These are phyloP conservation scores for Phytopythium oedochilum DNA, from an alignment of 352 stramenopile genomes.

Conservation along the genomic window DNA sequence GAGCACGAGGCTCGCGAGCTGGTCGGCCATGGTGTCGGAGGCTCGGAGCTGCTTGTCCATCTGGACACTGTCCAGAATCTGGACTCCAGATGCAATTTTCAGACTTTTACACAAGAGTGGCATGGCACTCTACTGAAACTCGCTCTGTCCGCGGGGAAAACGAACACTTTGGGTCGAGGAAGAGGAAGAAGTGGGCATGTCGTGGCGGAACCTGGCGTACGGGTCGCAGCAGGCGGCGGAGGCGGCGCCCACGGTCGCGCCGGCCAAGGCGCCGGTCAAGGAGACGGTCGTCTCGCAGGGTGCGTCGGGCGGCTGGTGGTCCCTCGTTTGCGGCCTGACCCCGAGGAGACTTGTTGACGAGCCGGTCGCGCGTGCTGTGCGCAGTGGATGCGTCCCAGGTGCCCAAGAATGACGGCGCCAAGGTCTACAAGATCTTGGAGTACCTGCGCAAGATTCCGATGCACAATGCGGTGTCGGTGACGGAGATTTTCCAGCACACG, in stretches of 20 bases:
- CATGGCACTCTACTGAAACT: neutral
- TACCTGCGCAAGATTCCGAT: constrained; percentile 79
- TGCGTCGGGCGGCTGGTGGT: constrained; percentile 9
- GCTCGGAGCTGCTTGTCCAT: too few relatives aligned
- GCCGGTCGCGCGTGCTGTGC: too few relatives aligned
- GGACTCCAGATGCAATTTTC: too few relatives aligned
- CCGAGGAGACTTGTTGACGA: too few relatives aligned
- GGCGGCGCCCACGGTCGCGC: constrained; percentile 52
- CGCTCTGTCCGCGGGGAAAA: too few relatives aligned
- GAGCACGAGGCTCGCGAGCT: constrained; percentile 52
- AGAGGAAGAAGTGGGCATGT: constrained; percentile 15
- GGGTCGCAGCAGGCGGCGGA: constrained; percentile 71
- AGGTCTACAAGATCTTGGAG: constrained; percentile 87
- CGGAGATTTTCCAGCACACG: constrained; percentile 80
- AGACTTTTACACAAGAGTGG: too few relatives aligned
- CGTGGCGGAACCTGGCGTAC: constrained; percentile 81
- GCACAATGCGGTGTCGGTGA: constrained; percentile 64
- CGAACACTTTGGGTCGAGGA: too few relatives aligned
- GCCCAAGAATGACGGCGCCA: constrained; percentile 81
- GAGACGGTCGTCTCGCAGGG: constrained; percentile 63
- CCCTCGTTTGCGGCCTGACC: neutral
- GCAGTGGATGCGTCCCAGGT: constrained; percentile 73
- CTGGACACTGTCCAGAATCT: too few relatives aligned
- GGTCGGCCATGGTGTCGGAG: constrained; percentile 15
- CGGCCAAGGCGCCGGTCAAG: constrained; percentile 38